Evolutionary conservation across 805 yeast species (phyloP).

Genomic region (Nakazawaea wyomingensis): DNA sequence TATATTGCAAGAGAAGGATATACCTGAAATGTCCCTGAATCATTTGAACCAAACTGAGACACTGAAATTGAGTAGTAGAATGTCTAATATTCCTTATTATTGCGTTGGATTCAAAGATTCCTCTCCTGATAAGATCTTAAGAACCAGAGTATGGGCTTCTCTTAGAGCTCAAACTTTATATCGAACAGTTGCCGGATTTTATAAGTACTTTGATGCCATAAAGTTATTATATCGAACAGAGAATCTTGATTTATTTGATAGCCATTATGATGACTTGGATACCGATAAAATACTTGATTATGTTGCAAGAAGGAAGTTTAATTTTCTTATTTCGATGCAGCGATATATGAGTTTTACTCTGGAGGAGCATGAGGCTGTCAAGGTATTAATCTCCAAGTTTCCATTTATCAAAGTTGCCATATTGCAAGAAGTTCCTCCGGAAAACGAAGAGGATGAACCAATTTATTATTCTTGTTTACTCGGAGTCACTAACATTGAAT

Average conservation of each 20-base stretch:
- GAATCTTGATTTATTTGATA: conserved; percentile 45
- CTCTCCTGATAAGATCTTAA: conserved; percentile 52
- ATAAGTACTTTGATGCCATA: conserved; percentile 72
- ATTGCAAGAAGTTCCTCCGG: conserved; percentile 41
- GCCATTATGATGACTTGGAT: conserved; percentile 31
- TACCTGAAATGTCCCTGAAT: conserved; percentile 13
- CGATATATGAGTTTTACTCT: conserved; percentile 59
- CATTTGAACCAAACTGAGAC: conserved; percentile 13
- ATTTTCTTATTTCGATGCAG: conserved; percentile 84
- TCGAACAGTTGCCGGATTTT: conserved; percentile 79
- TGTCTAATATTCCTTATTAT: conserved; percentile 63
- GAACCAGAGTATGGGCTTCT: conserved; percentile 88
- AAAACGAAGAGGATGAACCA: conserved; percentile 38
- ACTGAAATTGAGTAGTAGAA: conserved; percentile 33
- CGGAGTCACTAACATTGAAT: conserved; percentile 44
- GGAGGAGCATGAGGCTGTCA: conserved; percentile 65
- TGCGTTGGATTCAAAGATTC: conserved; percentile 70
- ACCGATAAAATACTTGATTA: conserved; percentile 64
- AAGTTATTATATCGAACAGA: conserved; percentile 66
- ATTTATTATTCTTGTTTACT: conserved; percentile 62
- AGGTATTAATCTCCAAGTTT: conserved; percentile 61
- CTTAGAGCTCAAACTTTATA: conserved; percentile 78
- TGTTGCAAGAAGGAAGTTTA: conserved; percentile 76
- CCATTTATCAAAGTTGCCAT: conserved; percentile 60
- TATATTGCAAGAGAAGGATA: conserved; percentile 5